Evolutionary conservation across 2,329 filamentous ascomycete species (phyloP), one percentile per base, ranked within the genome.

Genomic region (Meredithiella fracta): DNA sequence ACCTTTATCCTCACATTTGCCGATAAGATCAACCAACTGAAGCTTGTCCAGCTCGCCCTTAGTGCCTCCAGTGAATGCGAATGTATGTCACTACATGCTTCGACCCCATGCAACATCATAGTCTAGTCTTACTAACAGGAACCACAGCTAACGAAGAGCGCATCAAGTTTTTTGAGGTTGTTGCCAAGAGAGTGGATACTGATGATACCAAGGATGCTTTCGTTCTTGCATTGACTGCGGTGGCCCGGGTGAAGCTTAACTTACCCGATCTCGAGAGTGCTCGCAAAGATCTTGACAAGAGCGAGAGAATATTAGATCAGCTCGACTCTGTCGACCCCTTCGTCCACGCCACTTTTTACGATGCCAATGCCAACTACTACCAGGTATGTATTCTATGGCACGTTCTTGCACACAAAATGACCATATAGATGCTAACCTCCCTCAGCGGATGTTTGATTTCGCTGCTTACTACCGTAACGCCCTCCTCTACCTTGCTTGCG

Each of bases 11-110:
- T 91, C 68, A 92, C 85, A 70, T 98, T 98, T 67, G 88, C 90
- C 62, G 90, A 95, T 68, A 96, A 94, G 77, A 96, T 98, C 76
- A 98, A 97, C 73, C 91, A 97, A 74, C 77, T 98, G 61, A 96
- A 96, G 77, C 83, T 97, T 62, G 92, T 98, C 62, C 84, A 86
- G 62, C 74, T 98, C 62, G 92, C 89, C 15, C 73, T 97, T 67
- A 86, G 85, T 70, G 86, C 92, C 49, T 88, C 89, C 54, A 81
- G 83, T 64, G 83, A 94, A 73, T 94, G 86, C 70, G 77, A 78
- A 73, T 82, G 87, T 91, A 68, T 53, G 69, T 60, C 17, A 9
- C 9, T 8, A 14, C 14, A 17, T n/a, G n/a, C n/a, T n/a, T n/a
- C n/a, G n/a, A n/a, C n/a, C n/a, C 15, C 47, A 22, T 29, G 20